Evolutionary conservation across 2,329 filamentous ascomycete genomes (phyloP).

Genomic region (Alternaria tenuissima): DNA sequence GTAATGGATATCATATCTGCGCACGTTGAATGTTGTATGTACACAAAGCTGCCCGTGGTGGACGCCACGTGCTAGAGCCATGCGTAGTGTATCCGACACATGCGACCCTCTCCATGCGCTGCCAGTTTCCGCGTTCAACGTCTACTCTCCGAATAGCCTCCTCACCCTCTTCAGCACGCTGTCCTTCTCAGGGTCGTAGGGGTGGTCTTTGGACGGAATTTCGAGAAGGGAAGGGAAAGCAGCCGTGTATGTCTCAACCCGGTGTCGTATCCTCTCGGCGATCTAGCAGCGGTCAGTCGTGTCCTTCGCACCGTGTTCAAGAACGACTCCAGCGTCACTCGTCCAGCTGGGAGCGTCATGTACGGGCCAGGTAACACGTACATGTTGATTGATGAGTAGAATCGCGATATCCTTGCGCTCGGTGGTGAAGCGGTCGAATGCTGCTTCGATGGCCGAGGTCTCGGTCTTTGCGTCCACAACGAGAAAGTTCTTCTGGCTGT

Average conservation of each 20-base stretch:
- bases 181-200: slow-evolving; percentile 98
- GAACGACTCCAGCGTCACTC: no score
- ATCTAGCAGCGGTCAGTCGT: slow-evolving; percentile 64
- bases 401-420: slow-evolving; percentile 97
- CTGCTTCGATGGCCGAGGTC: slow-evolving; percentile 82
- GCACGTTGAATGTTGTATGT: not conserved
- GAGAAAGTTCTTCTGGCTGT: slow-evolving; percentile 96
- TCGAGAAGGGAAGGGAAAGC: slow-evolving; percentile 97
- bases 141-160: slow-evolving; percentile 75
- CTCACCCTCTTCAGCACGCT: slow-evolving; percentile 90
- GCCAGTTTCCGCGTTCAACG: not conserved
- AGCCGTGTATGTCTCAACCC: slow-evolving; percentile 89
- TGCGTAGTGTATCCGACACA: not conserved
- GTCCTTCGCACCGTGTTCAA: not conserved
- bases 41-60: not conserved
- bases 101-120: not conserved
- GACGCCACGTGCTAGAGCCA: not conserved
- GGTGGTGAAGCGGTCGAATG: slow-evolving; percentile 88
- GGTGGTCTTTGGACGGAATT: slow-evolving; percentile 98
- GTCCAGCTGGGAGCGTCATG: no score
- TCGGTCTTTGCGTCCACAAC: slow-evolving; percentile 96
- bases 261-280: slow-evolving; percentile 90
- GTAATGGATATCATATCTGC: slow-evolving; percentile 2
- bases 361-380: slow-evolving; percentile 53
- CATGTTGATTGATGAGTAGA: slow-evolving; percentile 96